Conservation (phyloP, 441 rosid genomes). For the Mallotus japonicus region DNA sequence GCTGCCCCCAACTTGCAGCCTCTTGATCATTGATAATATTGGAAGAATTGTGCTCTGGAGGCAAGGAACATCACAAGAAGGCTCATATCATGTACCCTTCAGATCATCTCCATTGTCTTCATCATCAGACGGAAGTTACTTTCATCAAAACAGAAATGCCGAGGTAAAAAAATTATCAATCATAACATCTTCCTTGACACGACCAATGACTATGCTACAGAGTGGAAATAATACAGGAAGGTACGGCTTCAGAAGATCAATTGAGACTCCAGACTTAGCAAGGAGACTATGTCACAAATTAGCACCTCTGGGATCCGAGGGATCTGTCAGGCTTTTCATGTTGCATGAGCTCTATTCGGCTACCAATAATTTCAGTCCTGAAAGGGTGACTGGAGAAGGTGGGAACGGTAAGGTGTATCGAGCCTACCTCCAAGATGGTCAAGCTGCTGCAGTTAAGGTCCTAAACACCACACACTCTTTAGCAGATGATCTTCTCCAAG, state of each 20-base stretch:
- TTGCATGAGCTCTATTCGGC: constrained; percentile 27
- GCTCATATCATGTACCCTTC: constrained; percentile 26
- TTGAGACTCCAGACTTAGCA: constrained; percentile 18
- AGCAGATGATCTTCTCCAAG: constrained; percentile 34
- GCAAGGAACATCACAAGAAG: constrained; percentile 47
- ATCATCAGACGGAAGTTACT: constrained; percentile 2
- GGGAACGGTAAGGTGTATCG: constrained; percentile 33
- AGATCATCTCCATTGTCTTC: constrained; percentile 19
- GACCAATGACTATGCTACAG: not conserved
- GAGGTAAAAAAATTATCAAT: constrained; percentile 28
- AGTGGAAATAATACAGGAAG: not conserved
- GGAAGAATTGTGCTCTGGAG: constrained; percentile 30
- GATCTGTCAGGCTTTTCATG: constrained; percentile 25
- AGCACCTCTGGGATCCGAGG: constrained; percentile 8
- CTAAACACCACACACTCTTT: constrained; percentile 24
- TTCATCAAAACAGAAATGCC: constrained; percentile 9
- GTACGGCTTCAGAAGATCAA: constrained; percentile 6
- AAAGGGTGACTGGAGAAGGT: constrained; percentile 37
- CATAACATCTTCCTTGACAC: constrained; percentile 18
- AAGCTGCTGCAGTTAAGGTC: constrained; percentile 40
- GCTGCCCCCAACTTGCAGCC: constrained; percentile 41
- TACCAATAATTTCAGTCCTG: constrained; percentile 32
- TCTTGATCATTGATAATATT: constrained; percentile 31
- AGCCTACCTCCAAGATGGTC: constrained; percentile 26
- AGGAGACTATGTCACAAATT: constrained; percentile 20